A percentile compares a stretch with the other conserved stretches of the same genome.
Evolutionary conservation across 345 rosid species (phyloP).

Genomic region (Populus ilicifolia): DNA sequence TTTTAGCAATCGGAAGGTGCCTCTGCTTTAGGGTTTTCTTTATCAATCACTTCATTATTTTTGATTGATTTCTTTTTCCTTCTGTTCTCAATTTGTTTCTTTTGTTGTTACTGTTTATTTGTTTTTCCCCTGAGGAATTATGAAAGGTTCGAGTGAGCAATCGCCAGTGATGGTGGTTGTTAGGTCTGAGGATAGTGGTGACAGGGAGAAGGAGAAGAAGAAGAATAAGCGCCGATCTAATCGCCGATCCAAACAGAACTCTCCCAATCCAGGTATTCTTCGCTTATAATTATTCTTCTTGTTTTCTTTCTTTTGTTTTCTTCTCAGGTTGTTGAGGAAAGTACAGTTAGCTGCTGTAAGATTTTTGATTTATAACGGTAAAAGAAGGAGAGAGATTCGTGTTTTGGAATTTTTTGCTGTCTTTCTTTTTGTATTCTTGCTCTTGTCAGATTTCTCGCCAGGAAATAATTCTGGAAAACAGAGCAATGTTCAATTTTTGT

Average conservation of each 20-base stretch:
- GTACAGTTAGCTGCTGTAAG: neutral
- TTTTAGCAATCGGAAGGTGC: constrained; percentile 53
- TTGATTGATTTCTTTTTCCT: neutral
- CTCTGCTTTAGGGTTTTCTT: neutral
- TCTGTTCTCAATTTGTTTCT: neutral
- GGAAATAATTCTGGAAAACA: too few relatives aligned
- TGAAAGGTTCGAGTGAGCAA: too few relatives aligned
- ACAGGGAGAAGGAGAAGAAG: too few relatives aligned
- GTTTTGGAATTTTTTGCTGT: too few relatives aligned
- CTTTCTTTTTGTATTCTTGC: too few relatives aligned
- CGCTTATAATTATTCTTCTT: neutral
- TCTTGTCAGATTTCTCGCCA: neutral
- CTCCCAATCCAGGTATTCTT: constrained; percentile 13
- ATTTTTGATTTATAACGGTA: too few relatives aligned
- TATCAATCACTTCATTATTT: neutral
- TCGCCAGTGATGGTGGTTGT: too few relatives aligned
- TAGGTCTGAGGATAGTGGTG: too few relatives aligned
- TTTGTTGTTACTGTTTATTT: neutral
- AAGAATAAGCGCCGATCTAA: constrained; percentile 12
- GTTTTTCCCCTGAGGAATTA: neutral
- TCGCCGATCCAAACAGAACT: constrained; percentile 65
- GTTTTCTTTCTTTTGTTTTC: neutral
- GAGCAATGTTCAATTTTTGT: too few relatives aligned
- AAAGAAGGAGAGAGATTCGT: too few relatives aligned
- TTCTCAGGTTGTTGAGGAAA: neutral